A percentile compares a stretch with the other conserved stretches of the same genome.
Conservation (phyloP, 2,329 filamentous ascomycete species). For the Colletotrichum cordylinicola region DNA sequence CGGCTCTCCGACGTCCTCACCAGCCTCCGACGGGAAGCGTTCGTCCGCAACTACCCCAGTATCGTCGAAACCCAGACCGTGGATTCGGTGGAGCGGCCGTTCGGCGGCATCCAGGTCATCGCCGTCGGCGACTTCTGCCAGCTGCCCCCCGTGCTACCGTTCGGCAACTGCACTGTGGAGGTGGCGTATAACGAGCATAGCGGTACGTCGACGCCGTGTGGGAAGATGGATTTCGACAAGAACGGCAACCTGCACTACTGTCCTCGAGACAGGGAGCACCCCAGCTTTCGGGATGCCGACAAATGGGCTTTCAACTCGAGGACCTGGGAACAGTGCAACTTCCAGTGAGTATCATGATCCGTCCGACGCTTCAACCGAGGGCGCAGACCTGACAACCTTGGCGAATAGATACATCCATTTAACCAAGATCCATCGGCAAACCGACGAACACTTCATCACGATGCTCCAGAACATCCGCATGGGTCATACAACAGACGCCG, state of each 20-base stretch:
- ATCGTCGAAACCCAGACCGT: not conserved
- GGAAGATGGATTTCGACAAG: not conserved
- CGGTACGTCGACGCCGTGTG: not conserved
- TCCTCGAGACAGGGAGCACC: not conserved
- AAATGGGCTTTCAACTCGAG: conserved; percentile 67
- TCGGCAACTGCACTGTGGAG: not conserved
- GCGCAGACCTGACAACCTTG: not conserved
- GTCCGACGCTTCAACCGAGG: no score
- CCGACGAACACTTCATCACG: conserved; percentile 55
- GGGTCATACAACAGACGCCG: conserved; percentile 40
- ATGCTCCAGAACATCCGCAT: conserved; percentile 62
- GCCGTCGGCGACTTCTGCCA: conserved; percentile 7
- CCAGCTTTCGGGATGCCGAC: conserved; percentile 43
- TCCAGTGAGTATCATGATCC: conserved; percentile 31
- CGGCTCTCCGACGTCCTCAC: conserved; percentile 54
- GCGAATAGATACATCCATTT: conserved; percentile 50
- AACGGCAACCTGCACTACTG: not conserved
- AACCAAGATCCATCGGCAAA: conserved; percentile 62
- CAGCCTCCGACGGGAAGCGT: not conserved
- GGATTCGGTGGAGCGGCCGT: not conserved
- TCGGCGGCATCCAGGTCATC: conserved; percentile 1
- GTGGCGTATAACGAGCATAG: not conserved
- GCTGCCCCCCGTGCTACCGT: not conserved
- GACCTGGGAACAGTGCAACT: conserved; percentile 60
- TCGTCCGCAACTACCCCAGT: not conserved